Percentiles rank a stretch among this genome's conserved stretches.
phyloP scores from a whole-genome alignment of 148 eudicot genomes.

The Amaranthus hypochondriacus region DNA sequence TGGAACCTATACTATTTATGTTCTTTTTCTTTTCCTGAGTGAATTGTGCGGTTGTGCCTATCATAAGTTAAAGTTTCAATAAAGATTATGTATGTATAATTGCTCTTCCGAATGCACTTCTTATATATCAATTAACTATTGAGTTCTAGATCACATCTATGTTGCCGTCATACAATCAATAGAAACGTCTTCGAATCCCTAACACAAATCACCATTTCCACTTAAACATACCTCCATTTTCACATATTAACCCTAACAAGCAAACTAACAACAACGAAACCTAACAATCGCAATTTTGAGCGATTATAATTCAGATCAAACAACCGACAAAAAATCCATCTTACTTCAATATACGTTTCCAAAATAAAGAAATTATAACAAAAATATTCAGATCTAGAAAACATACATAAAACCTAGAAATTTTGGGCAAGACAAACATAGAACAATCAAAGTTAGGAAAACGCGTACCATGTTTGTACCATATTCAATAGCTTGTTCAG shows the following conservation, averaged over 20 bases:
- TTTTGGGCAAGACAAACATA: neutral
- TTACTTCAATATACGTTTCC: neutral
- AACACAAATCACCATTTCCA: neutral
- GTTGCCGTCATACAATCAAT: neutral
- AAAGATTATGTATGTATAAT: too few species aligned
- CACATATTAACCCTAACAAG: neutral
- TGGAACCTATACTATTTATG: too few species aligned
- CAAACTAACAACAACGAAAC: neutral
- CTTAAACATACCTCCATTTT: neutral
- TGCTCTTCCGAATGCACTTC: too few species aligned
- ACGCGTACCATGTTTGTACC: conserved; percentile 84
- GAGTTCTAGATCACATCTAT: too few species aligned
- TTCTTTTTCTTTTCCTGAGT: too few species aligned
- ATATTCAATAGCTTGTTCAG: conserved; percentile 94
- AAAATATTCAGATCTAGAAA: conserved; percentile 9
- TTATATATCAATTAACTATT: too few species aligned
- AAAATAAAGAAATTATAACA: neutral
- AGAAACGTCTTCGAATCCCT: too few species aligned
- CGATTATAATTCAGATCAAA: neutral
- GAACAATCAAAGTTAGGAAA: neutral
- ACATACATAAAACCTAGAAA: neutral
- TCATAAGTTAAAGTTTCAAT: too few species aligned
- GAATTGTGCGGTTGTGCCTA: too few species aligned
- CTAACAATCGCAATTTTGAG: neutral
- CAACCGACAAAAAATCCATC: neutral